Conservation (phyloP, 257 asterid genomes). For the Misopates orontium region DNA sequence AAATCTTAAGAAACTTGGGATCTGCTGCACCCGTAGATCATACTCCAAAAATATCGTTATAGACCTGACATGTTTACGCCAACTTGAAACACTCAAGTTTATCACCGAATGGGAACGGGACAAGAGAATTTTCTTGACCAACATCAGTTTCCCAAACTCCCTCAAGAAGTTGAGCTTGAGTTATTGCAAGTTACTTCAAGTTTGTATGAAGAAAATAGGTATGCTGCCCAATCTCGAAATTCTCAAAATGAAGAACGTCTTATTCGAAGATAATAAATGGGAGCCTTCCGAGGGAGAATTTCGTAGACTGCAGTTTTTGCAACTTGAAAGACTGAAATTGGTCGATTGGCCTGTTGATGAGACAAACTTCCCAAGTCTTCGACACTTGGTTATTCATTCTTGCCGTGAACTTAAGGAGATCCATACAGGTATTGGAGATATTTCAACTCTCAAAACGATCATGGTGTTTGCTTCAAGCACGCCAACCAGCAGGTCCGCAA, state of each 20-base stretch:
- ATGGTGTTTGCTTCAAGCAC: conserved; percentile 24
- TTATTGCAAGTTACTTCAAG: not conserved
- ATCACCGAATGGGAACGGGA: no score
- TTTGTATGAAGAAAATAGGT: not conserved
- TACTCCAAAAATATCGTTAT: not conserved
- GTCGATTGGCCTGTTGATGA: conserved; percentile 24
- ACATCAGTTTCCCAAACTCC: not conserved
- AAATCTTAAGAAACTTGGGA: not conserved
- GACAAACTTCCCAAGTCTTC: conserved; percentile 27
- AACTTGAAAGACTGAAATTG: conserved; percentile 3
- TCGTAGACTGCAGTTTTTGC: not conserved
- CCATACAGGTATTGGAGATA: conserved; percentile 27
- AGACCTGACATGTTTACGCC: not conserved
- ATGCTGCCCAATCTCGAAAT: conserved; percentile 3
- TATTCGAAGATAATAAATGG: not conserved
- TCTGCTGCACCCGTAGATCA: not conserved
- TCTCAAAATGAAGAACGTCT: not conserved
- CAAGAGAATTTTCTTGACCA: no score
- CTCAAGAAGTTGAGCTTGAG: not conserved
- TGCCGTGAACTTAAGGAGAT: conserved; percentile 25
- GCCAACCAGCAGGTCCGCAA: conserved; percentile 19
- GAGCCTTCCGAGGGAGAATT: conserved; percentile 23
- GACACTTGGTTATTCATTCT: conserved; percentile 28
- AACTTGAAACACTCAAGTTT: not conserved
- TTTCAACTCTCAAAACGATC: conserved; percentile 29